A percentile compares a stretch with the other conserved stretches of the same genome.
Evolutionary conservation across 2,329 filamentous ascomycete species (phyloP).

Genomic region (Ophiostoma pallidulum): DNA sequence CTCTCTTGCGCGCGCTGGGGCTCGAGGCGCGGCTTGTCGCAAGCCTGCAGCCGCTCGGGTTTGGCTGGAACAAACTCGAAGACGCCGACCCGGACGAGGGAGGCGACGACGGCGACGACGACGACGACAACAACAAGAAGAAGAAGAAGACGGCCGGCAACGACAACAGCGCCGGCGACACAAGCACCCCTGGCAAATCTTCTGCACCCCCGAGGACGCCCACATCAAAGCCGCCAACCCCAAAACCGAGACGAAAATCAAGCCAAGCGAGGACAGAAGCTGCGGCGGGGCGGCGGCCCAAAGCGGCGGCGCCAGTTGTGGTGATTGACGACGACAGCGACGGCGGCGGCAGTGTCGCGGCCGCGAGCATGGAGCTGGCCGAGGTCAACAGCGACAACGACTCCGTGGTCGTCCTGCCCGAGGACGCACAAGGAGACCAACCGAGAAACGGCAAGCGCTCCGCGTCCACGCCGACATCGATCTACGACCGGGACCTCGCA

Average conservation of each 20-base stretch:
- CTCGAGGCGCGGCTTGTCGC: constrained; percentile 76
- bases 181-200: too few species aligned
- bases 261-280: neutral
- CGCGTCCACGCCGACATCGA: neutral
- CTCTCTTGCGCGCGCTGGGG: constrained; percentile 68
- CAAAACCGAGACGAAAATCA: too few species aligned
- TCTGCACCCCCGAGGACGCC: constrained; percentile 19
- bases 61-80: constrained; percentile 83
- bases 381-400: constrained; percentile 49
- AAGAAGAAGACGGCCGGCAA: constrained; percentile 9
- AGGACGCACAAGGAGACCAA: constrained; percentile 24
- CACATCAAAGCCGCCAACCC: neutral
- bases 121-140: constrained; percentile 9
- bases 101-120: constrained; percentile 11
- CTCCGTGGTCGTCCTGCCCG: constrained; percentile 48
- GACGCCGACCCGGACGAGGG: constrained; percentile 53
- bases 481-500: constrained; percentile 65
- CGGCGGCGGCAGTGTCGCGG: too few species aligned
- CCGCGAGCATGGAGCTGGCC: constrained; percentile 32
- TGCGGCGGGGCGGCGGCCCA: neutral
- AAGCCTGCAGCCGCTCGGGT: constrained; percentile 77
- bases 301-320: neutral
- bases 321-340: constrained; percentile 13
- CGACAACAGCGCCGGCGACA: neutral
- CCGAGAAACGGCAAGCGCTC: neutral